A percentile compares a stretch with the other conserved stretches of the same genome.
phyloP scores from a whole-genome alignment of 2,329 filamentous ascomycete genomes.

The Aspergillus aculeatus region DNA sequence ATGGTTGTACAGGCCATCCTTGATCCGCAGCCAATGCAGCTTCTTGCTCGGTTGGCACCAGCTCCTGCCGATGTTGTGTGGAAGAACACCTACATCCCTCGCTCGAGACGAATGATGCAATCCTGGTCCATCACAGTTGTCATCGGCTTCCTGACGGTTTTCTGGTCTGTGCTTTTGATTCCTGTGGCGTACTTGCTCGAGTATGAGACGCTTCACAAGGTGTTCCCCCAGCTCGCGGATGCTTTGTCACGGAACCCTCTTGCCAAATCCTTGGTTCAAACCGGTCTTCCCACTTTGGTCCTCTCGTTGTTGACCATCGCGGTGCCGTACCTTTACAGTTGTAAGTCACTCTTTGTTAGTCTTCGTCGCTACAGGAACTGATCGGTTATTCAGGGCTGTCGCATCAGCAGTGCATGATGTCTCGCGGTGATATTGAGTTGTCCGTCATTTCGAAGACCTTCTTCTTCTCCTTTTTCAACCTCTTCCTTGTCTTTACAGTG shows the following conservation, averaged over 20 bases:
- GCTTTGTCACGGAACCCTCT: slow-evolving; percentile 67
- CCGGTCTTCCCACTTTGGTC: slow-evolving; percentile 79
- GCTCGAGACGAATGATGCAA: slow-evolving; percentile 69
- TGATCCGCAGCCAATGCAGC: slow-evolving; percentile 80
- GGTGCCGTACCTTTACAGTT: slow-evolving; percentile 94
- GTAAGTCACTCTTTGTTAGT: slow-evolving; percentile 41
- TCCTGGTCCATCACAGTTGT: slow-evolving; percentile 81
- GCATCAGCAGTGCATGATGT: slow-evolving; percentile 90
- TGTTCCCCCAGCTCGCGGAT: slow-evolving; percentile 68
- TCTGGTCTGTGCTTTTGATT: slow-evolving; percentile 83
- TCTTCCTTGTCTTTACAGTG: slow-evolving; percentile 91
- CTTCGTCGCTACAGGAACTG: slow-evolving; percentile 4
- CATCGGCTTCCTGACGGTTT: slow-evolving; percentile 77
- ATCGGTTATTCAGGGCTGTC: slow-evolving; percentile 61
- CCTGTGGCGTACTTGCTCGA: slow-evolving; percentile 77
- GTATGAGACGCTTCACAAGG: slow-evolving; percentile 72
- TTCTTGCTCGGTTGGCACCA: slow-evolving; percentile 82
- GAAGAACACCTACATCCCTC: slow-evolving; percentile 84
- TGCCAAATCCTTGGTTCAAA: slow-evolving; percentile 75
- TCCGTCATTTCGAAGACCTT: slow-evolving; percentile 98
- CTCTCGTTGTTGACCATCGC: slow-evolving; percentile 84
- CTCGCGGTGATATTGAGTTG: slow-evolving; percentile 88
- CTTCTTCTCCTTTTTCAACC: slow-evolving; percentile 99
- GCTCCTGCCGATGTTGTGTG: slow-evolving; percentile 92
- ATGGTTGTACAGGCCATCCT: slow-evolving; percentile 96